These are phyloP conservation scores for Epichloe baconii DNA, from an alignment of 2,329 filamentous ascomycete species.

Conservation along the genomic window DNA sequence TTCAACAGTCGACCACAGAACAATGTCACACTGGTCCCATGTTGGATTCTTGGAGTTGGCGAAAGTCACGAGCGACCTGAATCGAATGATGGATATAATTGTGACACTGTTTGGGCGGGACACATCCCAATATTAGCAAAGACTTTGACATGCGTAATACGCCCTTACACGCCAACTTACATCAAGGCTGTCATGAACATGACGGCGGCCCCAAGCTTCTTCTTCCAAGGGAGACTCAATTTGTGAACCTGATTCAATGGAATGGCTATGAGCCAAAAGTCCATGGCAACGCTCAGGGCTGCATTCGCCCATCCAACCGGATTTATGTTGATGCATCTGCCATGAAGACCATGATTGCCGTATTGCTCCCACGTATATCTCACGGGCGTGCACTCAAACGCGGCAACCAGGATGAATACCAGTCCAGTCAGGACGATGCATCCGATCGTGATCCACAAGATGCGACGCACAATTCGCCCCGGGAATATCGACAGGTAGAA, in stretches of 20 bases:
- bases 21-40: slow-evolving; percentile 8
- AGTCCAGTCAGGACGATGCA: slow-evolving; percentile 22
- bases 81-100: slow-evolving; percentile 10
- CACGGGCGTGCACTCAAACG: slow-evolving; percentile 33
- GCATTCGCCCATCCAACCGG: slow-evolving; percentile 32
- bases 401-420: slow-evolving; percentile 23
- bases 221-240: slow-evolving; percentile 24
- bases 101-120: slow-evolving; percentile 7
- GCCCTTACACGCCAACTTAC: neutral
- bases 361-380: slow-evolving; percentile 33
- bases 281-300: slow-evolving; percentile 29
- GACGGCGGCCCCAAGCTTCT: slow-evolving; percentile 25
- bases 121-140: too few species aligned
- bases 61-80: slow-evolving; percentile 9
- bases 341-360: slow-evolving; percentile 25
- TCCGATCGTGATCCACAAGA: slow-evolving; percentile 22
- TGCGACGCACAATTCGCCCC: slow-evolving; percentile 15
- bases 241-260: slow-evolving; percentile 25
- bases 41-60: slow-evolving; percentile 10
- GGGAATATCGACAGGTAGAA: slow-evolving; percentile 37
- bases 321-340: slow-evolving; percentile 32
- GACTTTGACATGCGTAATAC: too few species aligned
- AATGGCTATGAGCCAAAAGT: slow-evolving; percentile 32
- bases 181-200: slow-evolving; percentile 23
- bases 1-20: slow-evolving; percentile 11